Conservation (phyloP, 2,329 filamentous ascomycete genomes). For the Epichloe typhina region DNA sequence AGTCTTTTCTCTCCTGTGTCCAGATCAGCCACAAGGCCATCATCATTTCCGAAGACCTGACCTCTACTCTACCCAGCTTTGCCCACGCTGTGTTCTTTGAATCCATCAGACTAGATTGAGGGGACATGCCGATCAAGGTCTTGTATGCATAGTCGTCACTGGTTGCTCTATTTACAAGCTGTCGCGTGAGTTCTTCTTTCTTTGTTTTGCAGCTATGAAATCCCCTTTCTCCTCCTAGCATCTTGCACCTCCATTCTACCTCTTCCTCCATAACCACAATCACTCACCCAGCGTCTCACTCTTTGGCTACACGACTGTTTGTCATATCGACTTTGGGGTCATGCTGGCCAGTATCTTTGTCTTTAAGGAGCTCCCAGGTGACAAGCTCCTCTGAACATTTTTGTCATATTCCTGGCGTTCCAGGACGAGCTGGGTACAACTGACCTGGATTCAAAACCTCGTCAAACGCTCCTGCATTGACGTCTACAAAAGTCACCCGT, state of each 20-base stretch:
- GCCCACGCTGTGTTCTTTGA: conserved; percentile 3
- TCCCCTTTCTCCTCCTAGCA: not conserved
- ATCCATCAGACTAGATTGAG: conserved; percentile 3
- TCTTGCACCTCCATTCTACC: not conserved
- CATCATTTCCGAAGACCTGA: conserved; percentile 5
- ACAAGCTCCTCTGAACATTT: not conserved
- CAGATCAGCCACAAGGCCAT: conserved; percentile 6
- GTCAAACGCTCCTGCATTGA: conserved; percentile 1
- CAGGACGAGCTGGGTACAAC: not conserved
- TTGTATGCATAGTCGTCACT: conserved; percentile 28
- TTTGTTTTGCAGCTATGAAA: conserved; percentile 1
- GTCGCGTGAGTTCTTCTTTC: conserved; percentile 18
- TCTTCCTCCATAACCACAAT: conserved; percentile 1
- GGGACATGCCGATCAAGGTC: conserved; percentile 12
- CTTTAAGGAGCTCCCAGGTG: not conserved
- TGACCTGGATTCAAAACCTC: not conserved
- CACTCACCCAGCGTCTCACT: conserved; percentile 4
- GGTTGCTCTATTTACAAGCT: conserved; percentile 18
- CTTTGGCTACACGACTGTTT: conserved; percentile 5
- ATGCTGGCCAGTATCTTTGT: conserved; percentile 7
- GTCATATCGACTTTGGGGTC: conserved; percentile 5
- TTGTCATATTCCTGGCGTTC: not conserved
- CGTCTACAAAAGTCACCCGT: not conserved
- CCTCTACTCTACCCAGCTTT: conserved; percentile 6
- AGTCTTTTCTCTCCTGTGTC: conserved; percentile 2